These are phyloP conservation scores for Claviceps fusiformis DNA, from an alignment of 2,329 filamentous ascomycete species.

Conservation along the genomic window DNA sequence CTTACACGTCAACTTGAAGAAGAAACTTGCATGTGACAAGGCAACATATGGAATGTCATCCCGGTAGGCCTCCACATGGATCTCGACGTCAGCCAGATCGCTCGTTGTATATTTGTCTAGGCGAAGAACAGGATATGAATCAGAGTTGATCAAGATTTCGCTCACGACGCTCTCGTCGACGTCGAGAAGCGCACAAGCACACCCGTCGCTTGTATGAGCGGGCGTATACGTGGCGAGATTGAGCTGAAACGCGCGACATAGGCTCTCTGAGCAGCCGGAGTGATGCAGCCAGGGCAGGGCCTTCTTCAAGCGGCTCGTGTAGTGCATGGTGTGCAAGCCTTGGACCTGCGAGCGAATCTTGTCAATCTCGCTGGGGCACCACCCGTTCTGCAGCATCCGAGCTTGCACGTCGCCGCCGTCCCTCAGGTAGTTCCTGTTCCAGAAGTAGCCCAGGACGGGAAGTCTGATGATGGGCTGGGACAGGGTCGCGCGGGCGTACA, in stretches of 20 bases:
- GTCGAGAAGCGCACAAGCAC: slow-evolving; percentile 11
- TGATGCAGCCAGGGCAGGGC: slow-evolving; percentile 10
- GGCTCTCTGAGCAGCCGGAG: slow-evolving; percentile 11
- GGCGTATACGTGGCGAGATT: slow-evolving; percentile 15
- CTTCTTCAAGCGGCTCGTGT: slow-evolving; percentile 11
- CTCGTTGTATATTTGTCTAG: slow-evolving; percentile 3
- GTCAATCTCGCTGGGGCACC: slow-evolving; percentile 20
- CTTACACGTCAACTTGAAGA: neutral
- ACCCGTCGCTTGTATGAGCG: slow-evolving; percentile 10
- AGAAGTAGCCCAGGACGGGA: slow-evolving; percentile 8
- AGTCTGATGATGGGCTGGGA: slow-evolving; percentile 6
- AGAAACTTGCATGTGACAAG: slow-evolving; percentile 17
- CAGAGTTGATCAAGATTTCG: slow-evolving; percentile 7
- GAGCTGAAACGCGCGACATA: slow-evolving; percentile 18
- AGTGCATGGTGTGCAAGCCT: slow-evolving; percentile 13
- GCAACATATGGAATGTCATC: slow-evolving; percentile 17
- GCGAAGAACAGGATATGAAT: slow-evolving; percentile 10
- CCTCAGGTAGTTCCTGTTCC: slow-evolving; percentile 9
- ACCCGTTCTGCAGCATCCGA: slow-evolving; percentile 16
- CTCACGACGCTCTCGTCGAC: slow-evolving; percentile 9
- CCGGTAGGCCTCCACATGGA: slow-evolving; percentile 13
- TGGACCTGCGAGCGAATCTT: slow-evolving; percentile 13
- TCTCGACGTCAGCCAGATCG: slow-evolving; percentile 5
- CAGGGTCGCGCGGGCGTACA: slow-evolving; percentile 1
- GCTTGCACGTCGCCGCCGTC: slow-evolving; percentile 9